Evolutionary conservation across 1,284 basidiomycete genomes (phyloP).

Genomic region (Salmacisia buchloeana): DNA sequence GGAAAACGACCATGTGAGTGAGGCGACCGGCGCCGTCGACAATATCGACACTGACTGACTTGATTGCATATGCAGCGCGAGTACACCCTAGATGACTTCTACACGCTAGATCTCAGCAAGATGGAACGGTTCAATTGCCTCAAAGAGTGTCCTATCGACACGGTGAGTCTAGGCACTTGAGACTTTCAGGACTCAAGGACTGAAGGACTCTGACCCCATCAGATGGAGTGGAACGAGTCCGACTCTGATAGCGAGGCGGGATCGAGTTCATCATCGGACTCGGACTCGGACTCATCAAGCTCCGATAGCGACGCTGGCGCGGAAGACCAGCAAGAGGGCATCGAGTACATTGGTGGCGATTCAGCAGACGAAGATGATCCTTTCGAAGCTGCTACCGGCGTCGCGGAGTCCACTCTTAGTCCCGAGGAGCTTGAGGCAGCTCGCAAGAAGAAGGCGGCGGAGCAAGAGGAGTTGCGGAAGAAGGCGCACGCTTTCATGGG

Average conservation of each 20-base stretch:
- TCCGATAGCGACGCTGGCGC: conserved; percentile 13
- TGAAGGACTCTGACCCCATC: neutral
- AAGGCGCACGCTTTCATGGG: conserved; percentile 70
- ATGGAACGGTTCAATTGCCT: conserved; percentile 45
- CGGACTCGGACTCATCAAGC: conserved; percentile 19
- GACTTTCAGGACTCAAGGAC: neutral
- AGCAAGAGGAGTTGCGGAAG: conserved; percentile 59
- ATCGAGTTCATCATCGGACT: too few relatives aligned
- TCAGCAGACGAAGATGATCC: conserved; percentile 17
- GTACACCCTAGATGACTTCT: conserved; percentile 49
- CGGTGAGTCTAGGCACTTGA: conserved; percentile 9
- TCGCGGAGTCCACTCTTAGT: neutral
- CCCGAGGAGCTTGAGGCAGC: conserved; percentile 25
- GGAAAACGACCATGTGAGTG: conserved; percentile 28
- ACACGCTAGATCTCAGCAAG: conserved; percentile 47
- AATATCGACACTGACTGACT: neutral
- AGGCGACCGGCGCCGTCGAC: neutral
- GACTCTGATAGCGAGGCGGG: too few relatives aligned
- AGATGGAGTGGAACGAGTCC: conserved; percentile 46
- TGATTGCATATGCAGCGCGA: conserved; percentile 22
- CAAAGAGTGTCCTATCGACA: conserved; percentile 45
- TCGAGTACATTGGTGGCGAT: conserved; percentile 30
- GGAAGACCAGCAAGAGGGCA: conserved; percentile 30
- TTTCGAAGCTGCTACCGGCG: conserved; percentile 10
- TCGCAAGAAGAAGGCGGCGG: conserved; percentile 12